phyloP scores from a whole-genome alignment of 495 filamentous ascomycete genomes.

The Trichoderma reesei region DNA sequence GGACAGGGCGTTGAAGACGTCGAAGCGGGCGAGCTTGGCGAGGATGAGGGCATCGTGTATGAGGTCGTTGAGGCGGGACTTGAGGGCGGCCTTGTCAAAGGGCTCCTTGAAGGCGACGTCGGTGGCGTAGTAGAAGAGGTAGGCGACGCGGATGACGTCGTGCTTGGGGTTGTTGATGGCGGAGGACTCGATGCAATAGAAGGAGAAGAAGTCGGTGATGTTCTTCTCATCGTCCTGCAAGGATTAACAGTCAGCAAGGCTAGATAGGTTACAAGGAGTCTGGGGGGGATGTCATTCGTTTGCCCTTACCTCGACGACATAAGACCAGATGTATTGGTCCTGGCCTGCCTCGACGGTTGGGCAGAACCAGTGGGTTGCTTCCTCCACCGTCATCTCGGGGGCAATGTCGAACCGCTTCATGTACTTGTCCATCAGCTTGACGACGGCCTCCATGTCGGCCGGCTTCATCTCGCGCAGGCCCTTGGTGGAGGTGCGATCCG shows the following conservation, averaged over 20 bases:
- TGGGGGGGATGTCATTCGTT: background rate
- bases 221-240: conserved; percentile 45
- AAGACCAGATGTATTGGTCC: conserved; percentile 84
- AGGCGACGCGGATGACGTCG: conserved; percentile 70
- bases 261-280: background rate
- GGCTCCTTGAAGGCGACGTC: conserved; percentile 62
- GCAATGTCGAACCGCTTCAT: conserved; percentile 72
- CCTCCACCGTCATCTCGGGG: conserved; percentile 66
- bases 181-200: conserved; percentile 88
- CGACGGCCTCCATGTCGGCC: conserved; percentile 74
- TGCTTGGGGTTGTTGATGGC: conserved; percentile 75
- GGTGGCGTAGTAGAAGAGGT: conserved; percentile 92
- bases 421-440: conserved; percentile 66
- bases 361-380: conserved; percentile 82
- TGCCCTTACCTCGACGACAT: conserved; percentile 74
- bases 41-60: conserved; percentile 80
- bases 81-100: conserved; percentile 45
- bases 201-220: conserved; percentile 93
- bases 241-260: background rate
- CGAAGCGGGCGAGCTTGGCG: conserved; percentile 79
- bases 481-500: conserved; percentile 54
- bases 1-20: conserved; percentile 94
- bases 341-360: conserved; percentile 47
- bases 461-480: conserved; percentile 71
- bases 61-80: conserved; percentile 61